Evolutionary conservation across 2,329 filamentous ascomycete species (phyloP).

Genomic region (Cladosporium sp.): DNA sequence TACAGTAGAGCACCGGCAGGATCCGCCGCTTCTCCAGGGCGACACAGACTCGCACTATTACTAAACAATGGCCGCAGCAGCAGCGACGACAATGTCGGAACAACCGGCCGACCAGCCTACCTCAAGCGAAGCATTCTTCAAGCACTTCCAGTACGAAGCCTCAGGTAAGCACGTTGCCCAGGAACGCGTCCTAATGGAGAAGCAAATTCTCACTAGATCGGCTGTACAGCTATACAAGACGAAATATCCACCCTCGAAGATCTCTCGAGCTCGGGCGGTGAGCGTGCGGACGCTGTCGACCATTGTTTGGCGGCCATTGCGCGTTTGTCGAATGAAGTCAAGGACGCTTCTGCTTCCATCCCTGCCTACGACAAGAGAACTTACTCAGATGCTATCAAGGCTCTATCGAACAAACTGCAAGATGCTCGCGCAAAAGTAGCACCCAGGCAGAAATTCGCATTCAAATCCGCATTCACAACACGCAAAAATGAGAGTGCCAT

Average conservation of each 20-base stretch:
- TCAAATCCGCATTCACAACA: constrained; percentile 50
- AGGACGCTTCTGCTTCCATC: constrained; percentile 74
- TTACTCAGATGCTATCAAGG: constrained; percentile 80
- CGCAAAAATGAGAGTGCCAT: constrained; percentile 41
- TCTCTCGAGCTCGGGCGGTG: constrained; percentile 60
- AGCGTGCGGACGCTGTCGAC: constrained; percentile 76
- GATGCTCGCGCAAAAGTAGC: constrained; percentile 62
- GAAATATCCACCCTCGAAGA: constrained; percentile 65
- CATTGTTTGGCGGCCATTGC: constrained; percentile 75
- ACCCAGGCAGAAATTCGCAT: constrained; percentile 77
- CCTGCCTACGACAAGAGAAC: constrained; percentile 86
- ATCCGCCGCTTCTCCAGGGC: too few relatives aligned
- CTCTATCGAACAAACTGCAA: constrained; percentile 71
- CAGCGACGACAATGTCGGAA: constrained; percentile 6
- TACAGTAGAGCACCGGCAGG: too few relatives aligned
- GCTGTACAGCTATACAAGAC: constrained; percentile 63
- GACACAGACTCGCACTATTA: too few relatives aligned
- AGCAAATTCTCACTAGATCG: neutral
- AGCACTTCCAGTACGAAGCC: constrained; percentile 73
- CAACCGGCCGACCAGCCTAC: constrained; percentile 18
- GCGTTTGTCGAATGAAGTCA: constrained; percentile 74
- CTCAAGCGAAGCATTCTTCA: constrained; percentile 75
- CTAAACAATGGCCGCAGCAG: neutral
- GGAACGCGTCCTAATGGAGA: constrained; percentile 3
- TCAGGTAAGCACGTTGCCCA: constrained; percentile 48